Evolutionary conservation across 441 rosid species (phyloP), one percentile per base, ranked within the genome.

Genomic region (Populus hybrid): DNA sequence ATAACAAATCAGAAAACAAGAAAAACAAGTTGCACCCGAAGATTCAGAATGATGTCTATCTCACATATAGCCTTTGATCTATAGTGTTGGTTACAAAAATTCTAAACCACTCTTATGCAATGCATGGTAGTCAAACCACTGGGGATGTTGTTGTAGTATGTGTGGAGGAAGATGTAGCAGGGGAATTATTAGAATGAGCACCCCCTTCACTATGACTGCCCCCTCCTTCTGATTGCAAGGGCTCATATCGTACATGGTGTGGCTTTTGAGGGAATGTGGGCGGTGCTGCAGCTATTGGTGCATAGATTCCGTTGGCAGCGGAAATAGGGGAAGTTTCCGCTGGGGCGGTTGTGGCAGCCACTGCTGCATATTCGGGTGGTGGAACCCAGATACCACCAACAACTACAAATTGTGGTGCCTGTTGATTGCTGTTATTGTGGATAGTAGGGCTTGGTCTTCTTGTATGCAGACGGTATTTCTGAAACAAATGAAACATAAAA

Each of bases 341-440:
- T 24, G 83, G 40, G 59, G 82, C 69, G 35, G 83, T 81, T 71
- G 81, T 78, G 72, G 81, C 81, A 7, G 88, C 76, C 73, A 77
- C 86, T 12, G 81, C 82, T 36, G 89, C 77, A 50, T 89, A 90
- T 20, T 89, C 95, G 1, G 89, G 83, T 2, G 98, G 90, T 0
- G 88, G 90, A 38, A 95, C 88, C 98, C 98, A 95, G 69, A 95
- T 87, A 50, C 98, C 97, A 36, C 97, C 95, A 1, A 91, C 95
- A 79, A 95, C 97, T 73, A 94, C 89, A 61, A 94, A 89, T 42
- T 93, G 98, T 2, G 98, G 97, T 24, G 84, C 86, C 82, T 82
- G 94, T 6, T 86, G 53, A 76, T 82, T 90, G 82, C 63, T 80
- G 56, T 61, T 84, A 69, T 82, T 82, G 74, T 89, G 97, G 36